Base-by-base conservation (phyloP, 495 filamentous ascomycete species). In the Aspergillus carlsbadensis region DNA sequence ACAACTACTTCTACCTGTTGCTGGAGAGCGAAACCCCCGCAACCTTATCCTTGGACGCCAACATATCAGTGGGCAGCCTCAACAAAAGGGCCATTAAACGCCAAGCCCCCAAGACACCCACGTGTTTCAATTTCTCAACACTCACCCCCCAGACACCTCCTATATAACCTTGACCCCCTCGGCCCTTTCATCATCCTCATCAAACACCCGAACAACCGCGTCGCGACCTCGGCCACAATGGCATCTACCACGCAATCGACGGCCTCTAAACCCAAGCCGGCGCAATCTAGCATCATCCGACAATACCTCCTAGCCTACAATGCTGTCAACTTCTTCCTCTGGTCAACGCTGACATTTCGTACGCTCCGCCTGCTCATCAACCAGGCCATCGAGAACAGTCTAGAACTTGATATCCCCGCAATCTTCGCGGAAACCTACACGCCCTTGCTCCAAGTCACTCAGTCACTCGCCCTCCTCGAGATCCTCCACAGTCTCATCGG, bases 301-400 rank as follows among this genome's bases (percentile, higher is more conserved):
- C 64, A 53, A 50, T 96, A 96, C 75, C 84, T 97, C 37, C 80
- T 88, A 68, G 68, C 82, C 65, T 98, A 97, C 83, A 98, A 97
- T 70, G 73, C 83, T 60, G 62, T 86, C 57, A 91, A 83, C 60
- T 84, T 89, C 52, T 52, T 85, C 40, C 79, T 91, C 56, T 98
- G 94, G 94, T 65, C 78, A 15, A 78, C 77, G 24, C 83, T 94
- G 50, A 79, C 96, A 51, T 74, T 80, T 47, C 84, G 87, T 44
- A 76, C 80, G 15, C 56, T 80, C 13, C 64, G 78, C 41, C 76
- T 82, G 65, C 65, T 73, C 76, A 56, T 66, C 1, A 37, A 26
- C 21, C 44, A 39, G 20, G 35, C 57, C 56, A 60, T 70, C 20
- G 61, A 21, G 34, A 17, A 37, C 47, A 40, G 20, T 26, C 31